These are phyloP conservation scores for Seiridium unicorne DNA, from an alignment of 2,329 filamentous ascomycete species.

Conservation along the genomic window DNA sequence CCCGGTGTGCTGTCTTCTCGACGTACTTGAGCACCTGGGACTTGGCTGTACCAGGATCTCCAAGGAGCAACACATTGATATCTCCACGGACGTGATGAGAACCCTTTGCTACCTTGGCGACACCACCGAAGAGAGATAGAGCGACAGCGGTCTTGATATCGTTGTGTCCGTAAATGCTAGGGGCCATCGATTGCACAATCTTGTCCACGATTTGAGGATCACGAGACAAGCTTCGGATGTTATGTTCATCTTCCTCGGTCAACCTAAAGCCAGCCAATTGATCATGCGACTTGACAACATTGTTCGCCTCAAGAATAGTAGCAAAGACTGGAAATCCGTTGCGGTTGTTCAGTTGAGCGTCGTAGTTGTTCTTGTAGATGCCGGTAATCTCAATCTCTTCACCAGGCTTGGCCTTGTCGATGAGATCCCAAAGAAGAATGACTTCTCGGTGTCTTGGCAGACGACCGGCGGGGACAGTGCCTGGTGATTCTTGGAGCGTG, in stretches of 20 bases:
- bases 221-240: slow-evolving; percentile 82
- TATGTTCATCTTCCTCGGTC: slow-evolving; percentile 90
- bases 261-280: slow-evolving; percentile 95
- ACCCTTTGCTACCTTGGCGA: slow-evolving; percentile 86
- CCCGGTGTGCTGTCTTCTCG: slow-evolving; percentile 94
- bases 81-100: slow-evolving; percentile 91
- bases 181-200: slow-evolving; percentile 88
- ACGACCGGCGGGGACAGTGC: slow-evolving; percentile 92
- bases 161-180: slow-evolving; percentile 93
- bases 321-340: slow-evolving; percentile 99
- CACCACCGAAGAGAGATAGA: slow-evolving; percentile 90
- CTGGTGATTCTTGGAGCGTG: slow-evolving; percentile 94
- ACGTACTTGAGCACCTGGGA: slow-evolving; percentile 97
- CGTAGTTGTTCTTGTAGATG: slow-evolving; percentile 97
- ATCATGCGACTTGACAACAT: slow-evolving; percentile 94
- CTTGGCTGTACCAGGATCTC: slow-evolving; percentile 96
- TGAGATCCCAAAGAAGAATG: slow-evolving; percentile 93
- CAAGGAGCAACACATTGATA: slow-evolving; percentile 94
- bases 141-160: slow-evolving; percentile 98
- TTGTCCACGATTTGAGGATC: slow-evolving; percentile 93
- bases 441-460: slow-evolving; percentile 92
- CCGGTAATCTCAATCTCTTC: slow-evolving; percentile 98
- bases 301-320: slow-evolving; percentile 95
- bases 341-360: slow-evolving; percentile 95
- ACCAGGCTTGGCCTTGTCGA: slow-evolving; percentile 93